A percentile compares a stretch with the other conserved stretches of the same genome.
phyloP scores from a whole-genome alignment of 805 yeast species.

The Monosporozyma aerobia region DNA sequence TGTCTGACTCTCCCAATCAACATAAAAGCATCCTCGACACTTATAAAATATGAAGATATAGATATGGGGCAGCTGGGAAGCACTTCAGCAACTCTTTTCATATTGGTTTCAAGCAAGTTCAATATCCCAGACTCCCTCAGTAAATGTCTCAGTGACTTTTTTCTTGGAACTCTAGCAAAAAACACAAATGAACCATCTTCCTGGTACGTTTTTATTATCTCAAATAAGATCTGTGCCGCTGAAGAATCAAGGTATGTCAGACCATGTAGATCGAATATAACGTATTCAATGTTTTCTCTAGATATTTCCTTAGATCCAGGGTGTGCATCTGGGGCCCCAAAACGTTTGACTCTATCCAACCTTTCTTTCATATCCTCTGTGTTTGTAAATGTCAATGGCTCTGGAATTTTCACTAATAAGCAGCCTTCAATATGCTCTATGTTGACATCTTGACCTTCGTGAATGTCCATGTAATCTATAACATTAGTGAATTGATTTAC shows the following conservation, averaged over 20 bases:
- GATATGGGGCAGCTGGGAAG: background rate
- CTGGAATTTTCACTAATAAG: slow-evolving; percentile 72
- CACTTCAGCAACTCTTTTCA: background rate
- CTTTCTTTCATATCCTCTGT: slow-evolving; percentile 65
- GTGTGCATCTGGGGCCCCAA: slow-evolving; percentile 66
- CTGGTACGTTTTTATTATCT: slow-evolving; percentile 36
- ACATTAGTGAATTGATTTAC: slow-evolving; percentile 60
- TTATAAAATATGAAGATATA: slow-evolving; percentile 7
- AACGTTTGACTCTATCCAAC: slow-evolving; percentile 59
- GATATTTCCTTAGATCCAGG: slow-evolving; percentile 57
- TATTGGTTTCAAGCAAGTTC: slow-evolving; percentile 2
- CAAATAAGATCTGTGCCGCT: slow-evolving; percentile 63
- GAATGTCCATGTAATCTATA: slow-evolving; percentile 44
- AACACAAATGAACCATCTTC: slow-evolving; percentile 48
- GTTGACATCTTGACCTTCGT: slow-evolving; percentile 6
- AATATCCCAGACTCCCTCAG: slow-evolving; percentile 49
- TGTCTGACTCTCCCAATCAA: slow-evolving; percentile 4
- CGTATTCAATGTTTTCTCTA: slow-evolving; percentile 39
- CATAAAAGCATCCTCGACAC: slow-evolving; percentile 12
- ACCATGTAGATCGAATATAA: slow-evolving; percentile 73
- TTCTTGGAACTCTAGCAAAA: slow-evolving; percentile 51
- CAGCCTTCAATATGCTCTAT: slow-evolving; percentile 56
- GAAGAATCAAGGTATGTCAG: slow-evolving; percentile 75
- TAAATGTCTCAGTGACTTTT: slow-evolving; percentile 37
- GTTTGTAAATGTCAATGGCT: slow-evolving; percentile 83